Conservation (phyloP, 176 grass and related monocot species). For the Oryza meyeriana region DNA sequence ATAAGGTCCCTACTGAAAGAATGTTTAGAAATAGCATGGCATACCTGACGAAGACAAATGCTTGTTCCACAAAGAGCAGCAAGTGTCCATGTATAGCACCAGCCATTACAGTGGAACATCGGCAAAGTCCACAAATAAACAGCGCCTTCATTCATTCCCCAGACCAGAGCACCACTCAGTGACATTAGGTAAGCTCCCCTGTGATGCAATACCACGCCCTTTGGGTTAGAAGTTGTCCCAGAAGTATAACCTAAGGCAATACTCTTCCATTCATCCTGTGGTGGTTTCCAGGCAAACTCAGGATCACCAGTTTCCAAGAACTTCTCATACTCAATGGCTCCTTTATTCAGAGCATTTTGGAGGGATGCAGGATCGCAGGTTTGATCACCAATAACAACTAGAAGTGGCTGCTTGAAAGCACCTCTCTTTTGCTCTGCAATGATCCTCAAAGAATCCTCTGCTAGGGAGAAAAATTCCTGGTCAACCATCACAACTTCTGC, state of each 20-base stretch:
- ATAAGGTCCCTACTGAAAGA: not conserved
- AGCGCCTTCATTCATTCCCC: slow-evolving; percentile 68
- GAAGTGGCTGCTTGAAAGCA: slow-evolving; percentile 62
- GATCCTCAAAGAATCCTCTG: slow-evolving; percentile 72
- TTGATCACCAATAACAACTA: slow-evolving; percentile 78
- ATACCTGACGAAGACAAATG: slow-evolving; percentile 98
- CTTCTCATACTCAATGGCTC: slow-evolving; percentile 73
- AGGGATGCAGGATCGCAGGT: slow-evolving; percentile 56
- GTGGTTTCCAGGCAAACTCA: slow-evolving; percentile 71
- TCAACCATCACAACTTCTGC: slow-evolving; percentile 81
- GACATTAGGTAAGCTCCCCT: slow-evolving; percentile 93
- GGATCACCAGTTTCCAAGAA: slow-evolving; percentile 76
- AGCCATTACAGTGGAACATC: slow-evolving; percentile 97
- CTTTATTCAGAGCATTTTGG: slow-evolving; percentile 58
- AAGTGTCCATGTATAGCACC: slow-evolving; percentile 85
- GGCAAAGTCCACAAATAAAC: slow-evolving; percentile 93
- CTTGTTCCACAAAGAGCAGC: slow-evolving; percentile 81
- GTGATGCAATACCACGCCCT: slow-evolving; percentile 88
- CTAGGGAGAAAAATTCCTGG: slow-evolving; percentile 78
- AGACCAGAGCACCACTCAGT: slow-evolving; percentile 58
- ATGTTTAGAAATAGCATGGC: not conserved
- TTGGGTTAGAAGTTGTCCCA: slow-evolving; percentile 81
- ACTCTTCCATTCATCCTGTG: slow-evolving; percentile 90
- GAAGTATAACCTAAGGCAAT: slow-evolving; percentile 90
- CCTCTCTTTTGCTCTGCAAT: slow-evolving; percentile 53